phyloP scores from a whole-genome alignment of 768 basidiomycete species.

The Imleria badia region DNA sequence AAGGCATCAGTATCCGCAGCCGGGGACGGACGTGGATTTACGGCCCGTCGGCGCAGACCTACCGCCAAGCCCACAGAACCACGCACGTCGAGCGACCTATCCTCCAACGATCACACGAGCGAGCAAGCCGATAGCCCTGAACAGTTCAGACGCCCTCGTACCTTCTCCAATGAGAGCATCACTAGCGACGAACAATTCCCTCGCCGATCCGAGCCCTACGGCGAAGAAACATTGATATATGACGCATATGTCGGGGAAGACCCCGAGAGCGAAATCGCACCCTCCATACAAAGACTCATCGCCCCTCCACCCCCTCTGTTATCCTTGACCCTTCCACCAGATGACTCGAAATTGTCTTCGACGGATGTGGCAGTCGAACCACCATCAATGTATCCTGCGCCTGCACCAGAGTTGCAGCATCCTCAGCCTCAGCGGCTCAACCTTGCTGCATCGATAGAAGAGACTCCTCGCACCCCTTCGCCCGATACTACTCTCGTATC shows the following conservation, averaged over 20 bases:
- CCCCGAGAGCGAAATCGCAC: constrained; percentile 40
- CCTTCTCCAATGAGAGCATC: constrained; percentile 38
- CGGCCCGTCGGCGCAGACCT: constrained; percentile 34
- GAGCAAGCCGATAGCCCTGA: constrained; percentile 61
- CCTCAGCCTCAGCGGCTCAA: constrained; percentile 60
- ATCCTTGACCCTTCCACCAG: constrained; percentile 25
- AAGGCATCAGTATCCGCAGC: constrained; percentile 77
- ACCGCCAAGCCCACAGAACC: constrained; percentile 35
- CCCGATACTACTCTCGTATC: constrained; percentile 40
- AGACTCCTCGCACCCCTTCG: constrained; percentile 59
- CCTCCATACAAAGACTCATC: constrained; percentile 21
- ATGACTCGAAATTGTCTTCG: constrained; percentile 9
- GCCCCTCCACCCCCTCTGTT: constrained; percentile 20
- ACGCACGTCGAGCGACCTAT: constrained; percentile 69
- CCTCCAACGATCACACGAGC: constrained; percentile 49
- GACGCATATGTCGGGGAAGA: constrained; percentile 74
- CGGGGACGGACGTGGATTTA: constrained; percentile 82
- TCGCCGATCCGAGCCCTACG: constrained; percentile 68
- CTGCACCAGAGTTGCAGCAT: constrained; percentile 53
- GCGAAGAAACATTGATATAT: constrained; percentile 79
- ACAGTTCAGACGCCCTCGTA: constrained; percentile 33
- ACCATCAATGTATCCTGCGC: constrained; percentile 35
- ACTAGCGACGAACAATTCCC: constrained; percentile 40
- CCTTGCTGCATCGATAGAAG: constrained; percentile 31
- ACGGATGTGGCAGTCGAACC: constrained; percentile 18